A percentile compares a stretch with the other conserved stretches of the same genome.
These are phyloP conservation scores for Beauveria sp. DNA, from an alignment of 2,329 filamentous ascomycete genomes.

Conservation along the genomic window DNA sequence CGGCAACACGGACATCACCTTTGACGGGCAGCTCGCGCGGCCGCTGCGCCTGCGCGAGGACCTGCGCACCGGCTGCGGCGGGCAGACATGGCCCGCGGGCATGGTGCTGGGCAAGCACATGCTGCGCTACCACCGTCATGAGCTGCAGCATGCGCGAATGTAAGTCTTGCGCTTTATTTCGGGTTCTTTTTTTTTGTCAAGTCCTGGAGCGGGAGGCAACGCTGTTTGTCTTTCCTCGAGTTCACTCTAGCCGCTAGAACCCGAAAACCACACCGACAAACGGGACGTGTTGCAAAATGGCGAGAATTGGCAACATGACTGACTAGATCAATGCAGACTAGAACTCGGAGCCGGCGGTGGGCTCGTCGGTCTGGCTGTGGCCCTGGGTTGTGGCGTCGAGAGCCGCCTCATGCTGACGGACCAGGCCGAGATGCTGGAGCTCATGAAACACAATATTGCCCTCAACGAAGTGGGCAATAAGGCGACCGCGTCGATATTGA, in stretches of 20 bases:
- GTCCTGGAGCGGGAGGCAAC: too few species aligned
- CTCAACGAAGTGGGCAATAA: conserved; percentile 62
- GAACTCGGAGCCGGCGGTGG: conserved; percentile 91
- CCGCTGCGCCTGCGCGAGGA: conserved; percentile 78
- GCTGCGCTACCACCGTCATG: conserved; percentile 61
- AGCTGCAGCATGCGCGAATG: conserved; percentile 63
- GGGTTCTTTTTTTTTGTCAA: neutral
- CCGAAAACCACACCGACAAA: too few species aligned
- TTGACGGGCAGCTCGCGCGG: conserved; percentile 64
- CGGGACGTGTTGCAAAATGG: too few species aligned
- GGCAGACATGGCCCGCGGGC: conserved; percentile 89
- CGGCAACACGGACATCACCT: conserved; percentile 46
- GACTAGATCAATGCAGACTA: conserved; percentile 47
- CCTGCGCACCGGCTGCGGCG: conserved; percentile 79
- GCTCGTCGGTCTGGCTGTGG: conserved; percentile 64
- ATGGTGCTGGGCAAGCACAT: conserved; percentile 83
- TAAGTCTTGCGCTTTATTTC: conserved; percentile 25
- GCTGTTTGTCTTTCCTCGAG: too few species aligned
- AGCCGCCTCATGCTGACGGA: conserved; percentile 72
- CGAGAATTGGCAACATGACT: neutral
- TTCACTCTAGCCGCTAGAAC: too few species aligned
- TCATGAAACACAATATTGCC: conserved; percentile 83
- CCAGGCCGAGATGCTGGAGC: conserved; percentile 71
- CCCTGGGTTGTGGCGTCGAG: conserved; percentile 45
- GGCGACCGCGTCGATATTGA: conserved; percentile 63